phyloP scores from a whole-genome alignment of 441 rosid genomes.

The Eutrema salsugineum region DNA sequence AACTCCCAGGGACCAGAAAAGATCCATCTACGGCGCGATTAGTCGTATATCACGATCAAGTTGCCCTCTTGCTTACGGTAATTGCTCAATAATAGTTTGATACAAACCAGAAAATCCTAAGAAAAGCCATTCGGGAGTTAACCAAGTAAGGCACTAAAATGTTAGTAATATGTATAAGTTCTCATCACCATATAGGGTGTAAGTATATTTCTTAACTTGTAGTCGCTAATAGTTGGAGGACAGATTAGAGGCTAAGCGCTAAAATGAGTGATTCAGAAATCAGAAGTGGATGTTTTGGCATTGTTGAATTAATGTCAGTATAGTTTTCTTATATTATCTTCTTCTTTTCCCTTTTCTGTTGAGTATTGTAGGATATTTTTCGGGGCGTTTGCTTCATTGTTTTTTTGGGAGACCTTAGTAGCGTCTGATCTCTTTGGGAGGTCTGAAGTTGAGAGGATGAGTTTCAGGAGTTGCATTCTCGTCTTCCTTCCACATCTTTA shows the following conservation, averaged over 20 bases:
- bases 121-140: background rate
- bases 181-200: background rate
- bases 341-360: too few species aligned
- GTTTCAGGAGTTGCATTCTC: conserved; percentile 83
- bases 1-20: conserved; percentile 10
- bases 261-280: too few species aligned
- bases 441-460: conserved; percentile 80
- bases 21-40: conserved; percentile 5
- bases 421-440: conserved; percentile 81
- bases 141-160: background rate
- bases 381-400: too few species aligned
- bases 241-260: background rate
- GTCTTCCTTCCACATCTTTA: conserved; percentile 94
- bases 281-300: too few species aligned
- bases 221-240: background rate
- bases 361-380: too few species aligned
- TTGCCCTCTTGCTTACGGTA: conserved; percentile 29
- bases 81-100: background rate
- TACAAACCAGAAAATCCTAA: background rate
- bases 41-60: conserved; percentile 15
- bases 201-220: background rate
- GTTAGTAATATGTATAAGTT: background rate
- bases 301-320: too few species aligned
- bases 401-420: conserved; percentile 44
- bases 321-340: too few species aligned